Conservation (phyloP, 495 filamentous ascomycete species). For the Hypoxylon trugodes region DNA sequence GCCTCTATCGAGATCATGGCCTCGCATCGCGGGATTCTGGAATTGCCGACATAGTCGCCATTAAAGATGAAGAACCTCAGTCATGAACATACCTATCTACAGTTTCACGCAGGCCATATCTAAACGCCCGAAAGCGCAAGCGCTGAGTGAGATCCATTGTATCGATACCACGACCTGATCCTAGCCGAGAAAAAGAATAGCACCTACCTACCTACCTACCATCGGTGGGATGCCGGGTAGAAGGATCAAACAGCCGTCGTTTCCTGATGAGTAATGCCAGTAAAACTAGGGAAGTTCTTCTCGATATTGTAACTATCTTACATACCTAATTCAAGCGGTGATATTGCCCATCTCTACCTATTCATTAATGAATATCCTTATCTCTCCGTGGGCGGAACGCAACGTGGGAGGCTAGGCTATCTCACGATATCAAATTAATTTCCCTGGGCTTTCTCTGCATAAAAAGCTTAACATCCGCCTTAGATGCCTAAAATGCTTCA, state of each 20-base stretch:
- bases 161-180: neutral
- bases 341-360: neutral
- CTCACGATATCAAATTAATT: conserved; percentile 24
- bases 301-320: neutral
- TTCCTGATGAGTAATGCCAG: neutral
- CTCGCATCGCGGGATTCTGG: neutral
- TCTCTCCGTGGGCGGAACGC: conserved; percentile 13
- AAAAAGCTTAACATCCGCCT: conserved; percentile 15
- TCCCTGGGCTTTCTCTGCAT: conserved; percentile 14
- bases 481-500: conserved; percentile 30
- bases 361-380: conserved; percentile 12
- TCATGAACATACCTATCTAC: neutral
- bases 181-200: neutral
- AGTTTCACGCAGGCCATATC: conserved; percentile 4
- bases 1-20: neutral
- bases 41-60: conserved; percentile 3
- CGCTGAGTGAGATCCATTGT: neutral
- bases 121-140: neutral
- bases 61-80: neutral
- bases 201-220: neutral
- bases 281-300: too few species aligned
- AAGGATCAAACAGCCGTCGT: conserved; percentile 9
- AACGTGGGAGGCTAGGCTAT: conserved; percentile 1
- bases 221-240: conserved; percentile 18
- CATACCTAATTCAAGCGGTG: conserved; percentile 6